phyloP scores from a whole-genome alignment of 225 moss, liverwort and hornwort genomes.

The Physcomitrellopsis africana region DNA sequence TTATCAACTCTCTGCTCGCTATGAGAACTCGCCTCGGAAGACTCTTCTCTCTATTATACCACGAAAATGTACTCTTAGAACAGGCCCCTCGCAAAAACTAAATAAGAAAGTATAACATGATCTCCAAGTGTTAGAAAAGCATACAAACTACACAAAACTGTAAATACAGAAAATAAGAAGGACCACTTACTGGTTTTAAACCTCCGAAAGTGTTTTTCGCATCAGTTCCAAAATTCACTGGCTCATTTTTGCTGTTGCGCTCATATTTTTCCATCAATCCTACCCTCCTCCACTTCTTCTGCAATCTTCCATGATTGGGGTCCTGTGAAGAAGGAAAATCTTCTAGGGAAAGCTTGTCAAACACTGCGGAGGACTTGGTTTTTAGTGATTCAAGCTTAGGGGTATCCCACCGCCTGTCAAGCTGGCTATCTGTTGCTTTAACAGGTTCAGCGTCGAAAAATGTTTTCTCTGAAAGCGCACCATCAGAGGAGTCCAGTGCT shows the following conservation, averaged over 20 bases:
- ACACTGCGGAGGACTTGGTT: slow-evolving; percentile 28
- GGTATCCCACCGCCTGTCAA: slow-evolving; percentile 12
- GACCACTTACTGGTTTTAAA: slow-evolving; percentile 39
- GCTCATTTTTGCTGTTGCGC: slow-evolving; percentile 32
- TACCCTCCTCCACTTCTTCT: slow-evolving; percentile 49
- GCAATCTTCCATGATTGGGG: slow-evolving; percentile 44
- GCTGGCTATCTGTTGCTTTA: slow-evolving; percentile 20
- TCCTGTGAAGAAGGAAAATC: slow-evolving; percentile 40
- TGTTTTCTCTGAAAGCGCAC: slow-evolving; percentile 3
- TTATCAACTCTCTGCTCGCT: slow-evolving; percentile 37
- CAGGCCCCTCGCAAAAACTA: slow-evolving; percentile 1
- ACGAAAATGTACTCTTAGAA: slow-evolving; percentile 22
- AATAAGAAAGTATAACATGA: slow-evolving; percentile 1
- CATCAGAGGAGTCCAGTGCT: background rate
- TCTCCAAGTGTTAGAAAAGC: background rate
- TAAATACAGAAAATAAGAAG: background rate
- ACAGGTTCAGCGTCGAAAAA: slow-evolving; percentile 14
- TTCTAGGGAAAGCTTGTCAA: slow-evolving; percentile 36
- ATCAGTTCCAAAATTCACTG: slow-evolving; percentile 39
- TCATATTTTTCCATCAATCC: slow-evolving; percentile 41
- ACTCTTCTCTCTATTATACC: slow-evolving; percentile 31
- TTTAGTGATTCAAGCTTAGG: slow-evolving; percentile 8
- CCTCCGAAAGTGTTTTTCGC: slow-evolving; percentile 22
- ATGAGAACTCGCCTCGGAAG: slow-evolving; percentile 30
- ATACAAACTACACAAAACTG: background rate